Percentiles rank a stretch among this genome's conserved stretches.
Conservation (phyloP, 75 land plant genomes). For the Sequoiadendron giganteum region DNA sequence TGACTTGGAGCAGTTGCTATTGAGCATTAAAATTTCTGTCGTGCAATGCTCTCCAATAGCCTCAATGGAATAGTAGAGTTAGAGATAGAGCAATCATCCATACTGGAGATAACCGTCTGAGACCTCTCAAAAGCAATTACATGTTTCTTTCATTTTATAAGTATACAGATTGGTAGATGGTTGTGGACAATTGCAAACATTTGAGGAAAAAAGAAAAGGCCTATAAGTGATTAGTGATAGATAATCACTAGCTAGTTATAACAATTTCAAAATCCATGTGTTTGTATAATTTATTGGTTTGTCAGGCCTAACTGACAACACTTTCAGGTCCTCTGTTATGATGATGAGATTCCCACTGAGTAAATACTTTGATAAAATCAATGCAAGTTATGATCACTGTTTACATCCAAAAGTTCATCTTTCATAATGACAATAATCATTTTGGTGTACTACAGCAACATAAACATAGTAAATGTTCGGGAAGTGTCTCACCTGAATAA, state of each 20-base stretch:
- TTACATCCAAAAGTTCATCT: not conserved
- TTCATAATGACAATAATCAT: not conserved
- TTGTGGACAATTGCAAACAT: not conserved
- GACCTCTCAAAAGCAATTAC: not conserved
- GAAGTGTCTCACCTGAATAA: constrained; percentile 53
- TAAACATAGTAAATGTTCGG: not conserved
- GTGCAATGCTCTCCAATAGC: not conserved
- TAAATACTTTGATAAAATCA: not conserved
- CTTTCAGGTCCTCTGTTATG: not conserved
- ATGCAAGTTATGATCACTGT: not conserved
- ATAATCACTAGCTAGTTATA: not conserved
- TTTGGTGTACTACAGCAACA: not conserved
- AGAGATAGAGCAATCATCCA: not conserved
- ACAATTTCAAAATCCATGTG: not conserved
- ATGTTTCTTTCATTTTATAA: not conserved
- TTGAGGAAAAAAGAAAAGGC: not conserved
- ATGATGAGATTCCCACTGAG: not conserved
- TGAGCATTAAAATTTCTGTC: not conserved
- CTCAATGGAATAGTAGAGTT: not conserved
- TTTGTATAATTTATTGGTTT: not conserved
- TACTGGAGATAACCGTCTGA: not conserved
- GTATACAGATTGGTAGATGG: not conserved
- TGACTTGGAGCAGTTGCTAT: not conserved
- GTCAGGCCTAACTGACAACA: not conserved
- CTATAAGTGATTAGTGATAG: not conserved